phyloP scores from a whole-genome alignment of 2,329 filamentous ascomycete genomes.

The Tolypocladium sp. region DNA sequence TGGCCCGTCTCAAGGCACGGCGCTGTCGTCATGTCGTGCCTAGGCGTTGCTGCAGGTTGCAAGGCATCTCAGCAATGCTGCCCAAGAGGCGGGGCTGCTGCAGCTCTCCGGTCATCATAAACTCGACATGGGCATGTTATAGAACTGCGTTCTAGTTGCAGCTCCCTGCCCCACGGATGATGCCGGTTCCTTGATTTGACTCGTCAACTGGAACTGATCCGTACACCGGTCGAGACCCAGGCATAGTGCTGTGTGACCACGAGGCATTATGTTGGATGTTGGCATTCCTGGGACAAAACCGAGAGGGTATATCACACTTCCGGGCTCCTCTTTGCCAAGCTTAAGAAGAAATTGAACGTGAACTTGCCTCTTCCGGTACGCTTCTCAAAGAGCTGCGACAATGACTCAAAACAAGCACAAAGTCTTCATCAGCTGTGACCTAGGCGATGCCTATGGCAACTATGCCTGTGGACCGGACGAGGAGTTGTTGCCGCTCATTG shows the following conservation, averaged over 20 bases:
- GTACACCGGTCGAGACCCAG: not conserved
- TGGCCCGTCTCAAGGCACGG: not conserved
- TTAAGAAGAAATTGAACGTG: not conserved
- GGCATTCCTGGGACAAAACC: no score
- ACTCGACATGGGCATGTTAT: not conserved
- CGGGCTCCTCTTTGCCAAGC: not conserved
- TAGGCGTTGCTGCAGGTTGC: not conserved
- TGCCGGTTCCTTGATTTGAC: not conserved
- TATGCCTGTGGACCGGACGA: constrained; percentile 43
- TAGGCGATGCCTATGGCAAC: constrained; percentile 38
- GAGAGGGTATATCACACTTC: not conserved
- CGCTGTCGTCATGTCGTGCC: not conserved
- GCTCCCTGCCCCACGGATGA: not conserved
- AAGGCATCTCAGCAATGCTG: not conserved
- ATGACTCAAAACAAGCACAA: constrained; percentile 5
- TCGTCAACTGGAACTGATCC: not conserved
- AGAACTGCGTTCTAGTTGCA: not conserved
- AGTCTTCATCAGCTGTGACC: constrained; percentile 30
- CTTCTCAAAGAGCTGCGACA: not conserved
- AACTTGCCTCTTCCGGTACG: not conserved
- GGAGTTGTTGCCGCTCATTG: constrained; percentile 18
- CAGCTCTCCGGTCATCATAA: not conserved
- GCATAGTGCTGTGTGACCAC: not conserved
- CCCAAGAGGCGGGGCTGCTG: not conserved
- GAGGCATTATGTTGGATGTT: not conserved